phyloP scores from a whole-genome alignment of 805 yeast genomes.

The Dipodascus geniculatus region DNA sequence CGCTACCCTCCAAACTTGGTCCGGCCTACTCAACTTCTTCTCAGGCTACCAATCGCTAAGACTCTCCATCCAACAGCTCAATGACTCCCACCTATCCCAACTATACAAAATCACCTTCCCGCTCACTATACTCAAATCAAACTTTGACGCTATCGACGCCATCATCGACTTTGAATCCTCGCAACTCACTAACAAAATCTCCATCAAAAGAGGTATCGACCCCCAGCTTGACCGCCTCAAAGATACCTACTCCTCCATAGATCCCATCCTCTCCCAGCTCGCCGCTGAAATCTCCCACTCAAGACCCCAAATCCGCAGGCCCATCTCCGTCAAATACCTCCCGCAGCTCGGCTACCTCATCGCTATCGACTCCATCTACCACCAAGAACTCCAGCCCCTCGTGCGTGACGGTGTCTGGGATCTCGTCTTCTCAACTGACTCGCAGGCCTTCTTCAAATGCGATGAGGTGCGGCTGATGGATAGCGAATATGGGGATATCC shows the following conservation, averaged over 20 bases:
- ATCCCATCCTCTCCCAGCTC: background rate
- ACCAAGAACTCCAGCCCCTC: background rate
- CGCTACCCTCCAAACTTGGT: background rate
- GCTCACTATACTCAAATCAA: background rate
- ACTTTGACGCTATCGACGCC: background rate
- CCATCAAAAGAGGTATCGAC: background rate
- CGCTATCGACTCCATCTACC: background rate
- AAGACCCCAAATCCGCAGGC: background rate
- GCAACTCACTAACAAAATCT: background rate
- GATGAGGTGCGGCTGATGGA: background rate
- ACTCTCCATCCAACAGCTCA: background rate
- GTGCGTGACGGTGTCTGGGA: background rate
- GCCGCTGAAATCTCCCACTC: background rate
- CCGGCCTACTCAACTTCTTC: background rate
- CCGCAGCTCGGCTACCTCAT: background rate
- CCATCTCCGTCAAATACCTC: background rate
- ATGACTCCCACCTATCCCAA: background rate
- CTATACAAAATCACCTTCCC: background rate
- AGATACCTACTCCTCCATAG: background rate
- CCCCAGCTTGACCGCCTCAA: background rate
- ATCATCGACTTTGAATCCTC: background rate
- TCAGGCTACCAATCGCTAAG: background rate
- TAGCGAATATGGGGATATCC: background rate
- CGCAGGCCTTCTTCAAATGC: background rate
- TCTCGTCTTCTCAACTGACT: background rate